Evolutionary conservation across 1,139 yeast species (phyloP).

Genomic region (Lodderomyces margitis): DNA sequence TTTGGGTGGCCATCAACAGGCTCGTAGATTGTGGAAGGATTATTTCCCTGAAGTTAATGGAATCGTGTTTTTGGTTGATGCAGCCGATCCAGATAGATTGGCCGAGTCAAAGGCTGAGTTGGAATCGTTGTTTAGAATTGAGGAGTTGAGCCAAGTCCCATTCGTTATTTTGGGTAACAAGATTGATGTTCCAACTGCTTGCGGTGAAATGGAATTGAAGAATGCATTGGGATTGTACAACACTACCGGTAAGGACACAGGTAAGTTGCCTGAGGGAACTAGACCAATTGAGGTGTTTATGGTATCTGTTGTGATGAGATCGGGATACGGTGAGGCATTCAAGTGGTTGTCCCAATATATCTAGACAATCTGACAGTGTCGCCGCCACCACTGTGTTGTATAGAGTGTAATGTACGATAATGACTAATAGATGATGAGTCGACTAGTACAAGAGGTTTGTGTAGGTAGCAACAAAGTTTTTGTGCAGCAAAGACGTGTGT

Average conservation of each 20-base stretch:
- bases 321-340: constrained; percentile 94
- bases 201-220: constrained; percentile 91
- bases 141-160: constrained; percentile 86
- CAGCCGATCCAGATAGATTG: constrained; percentile 94
- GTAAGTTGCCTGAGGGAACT: constrained; percentile 67
- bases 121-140: constrained; percentile 88
- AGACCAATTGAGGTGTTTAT: constrained; percentile 96
- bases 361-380: constrained; percentile 25
- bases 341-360: constrained; percentile 95
- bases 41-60: constrained; percentile 99
- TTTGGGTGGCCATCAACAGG: constrained; percentile 97
- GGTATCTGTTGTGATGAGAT: constrained; percentile 97
- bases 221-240: constrained; percentile 80
- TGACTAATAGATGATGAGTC: background rate
- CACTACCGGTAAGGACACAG: constrained; percentile 83
- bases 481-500: too few relatives aligned
- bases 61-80: constrained; percentile 93
- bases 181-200: constrained; percentile 92
- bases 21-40: constrained; percentile 98
- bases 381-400: background rate
- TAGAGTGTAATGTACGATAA: constrained; percentile 2
- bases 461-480: too few relatives aligned
- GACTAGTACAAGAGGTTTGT: background rate
- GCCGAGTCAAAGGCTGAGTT: constrained; percentile 93
- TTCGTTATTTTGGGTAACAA: constrained; percentile 94